These are phyloP conservation scores for Fusarium goolgardi DNA, from an alignment of 2,329 filamentous ascomycete genomes.

Conservation along the genomic window DNA sequence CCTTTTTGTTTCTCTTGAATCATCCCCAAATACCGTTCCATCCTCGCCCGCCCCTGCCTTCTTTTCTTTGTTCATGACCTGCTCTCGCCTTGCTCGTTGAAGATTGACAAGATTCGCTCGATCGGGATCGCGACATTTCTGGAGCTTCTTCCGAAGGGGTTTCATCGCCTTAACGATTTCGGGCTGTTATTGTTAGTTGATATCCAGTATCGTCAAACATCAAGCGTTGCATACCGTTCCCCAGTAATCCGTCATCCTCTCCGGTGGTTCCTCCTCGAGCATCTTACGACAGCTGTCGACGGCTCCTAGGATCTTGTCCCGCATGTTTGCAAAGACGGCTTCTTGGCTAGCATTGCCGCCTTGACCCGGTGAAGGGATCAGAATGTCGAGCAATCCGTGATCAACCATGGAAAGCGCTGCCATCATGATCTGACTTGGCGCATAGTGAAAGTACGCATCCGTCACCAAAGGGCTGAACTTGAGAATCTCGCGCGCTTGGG, in stretches of 20 bases:
- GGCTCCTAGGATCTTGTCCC: conserved; percentile 62
- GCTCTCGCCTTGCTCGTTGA: conserved; percentile 72
- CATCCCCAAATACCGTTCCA: conserved; percentile 60
- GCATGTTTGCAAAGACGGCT: conserved; percentile 44
- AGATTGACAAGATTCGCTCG: conserved; percentile 77
- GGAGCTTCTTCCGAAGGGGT: conserved; percentile 75
- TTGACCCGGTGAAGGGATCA: conserved; percentile 56
- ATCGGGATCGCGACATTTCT: conserved; percentile 78
- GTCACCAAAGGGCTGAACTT: conserved; percentile 86
- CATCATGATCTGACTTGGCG: conserved; percentile 93
- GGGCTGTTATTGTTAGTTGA: conserved; percentile 50
- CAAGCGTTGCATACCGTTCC: conserved; percentile 55
- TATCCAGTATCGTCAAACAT: conserved; percentile 34
- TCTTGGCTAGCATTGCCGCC: conserved; percentile 47
- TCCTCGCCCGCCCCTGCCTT: conserved; percentile 56
- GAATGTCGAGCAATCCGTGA: conserved; percentile 64
- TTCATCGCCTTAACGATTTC: conserved; percentile 62
- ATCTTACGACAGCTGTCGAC: conserved; percentile 65
- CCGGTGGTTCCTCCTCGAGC: conserved; percentile 67
- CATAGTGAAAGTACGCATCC: conserved; percentile 97
- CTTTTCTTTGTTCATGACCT: conserved; percentile 59
- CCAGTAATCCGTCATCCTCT: conserved; percentile 66
- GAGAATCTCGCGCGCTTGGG: conserved; percentile 77
- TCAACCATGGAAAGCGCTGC: conserved; percentile 83
- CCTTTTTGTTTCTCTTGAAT: conserved; percentile 58